phyloP scores from a whole-genome alignment of 2,329 filamentous ascomycete species.

The Aspergillus uvarum region DNA sequence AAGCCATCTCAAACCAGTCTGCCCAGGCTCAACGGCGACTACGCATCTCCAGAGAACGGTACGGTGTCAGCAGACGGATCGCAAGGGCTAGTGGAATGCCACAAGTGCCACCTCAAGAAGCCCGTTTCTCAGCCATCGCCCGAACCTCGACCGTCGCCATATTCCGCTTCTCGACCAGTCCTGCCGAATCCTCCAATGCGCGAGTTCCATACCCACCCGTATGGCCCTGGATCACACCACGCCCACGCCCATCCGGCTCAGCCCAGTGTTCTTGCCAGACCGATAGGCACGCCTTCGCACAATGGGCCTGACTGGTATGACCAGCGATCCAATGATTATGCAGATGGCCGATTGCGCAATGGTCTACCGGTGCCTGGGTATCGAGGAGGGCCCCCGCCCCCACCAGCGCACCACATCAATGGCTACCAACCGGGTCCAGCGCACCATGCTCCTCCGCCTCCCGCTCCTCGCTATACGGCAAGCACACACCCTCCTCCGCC shows the following conservation, averaged over 20 bases:
- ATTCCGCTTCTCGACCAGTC: slow-evolving; percentile 35
- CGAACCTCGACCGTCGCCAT: slow-evolving; percentile 37
- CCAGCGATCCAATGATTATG: slow-evolving; percentile 33
- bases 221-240: slow-evolving; percentile 32
- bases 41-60: slow-evolving; percentile 17
- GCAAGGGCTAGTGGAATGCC: slow-evolving; percentile 64
- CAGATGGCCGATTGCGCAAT: slow-evolving; percentile 33
- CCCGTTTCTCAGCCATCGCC: slow-evolving; percentile 31
- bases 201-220: slow-evolving; percentile 32
- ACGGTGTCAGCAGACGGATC: slow-evolving; percentile 19
- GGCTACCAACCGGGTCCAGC: slow-evolving; percentile 40
- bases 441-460: slow-evolving; percentile 30
- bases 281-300: slow-evolving; percentile 31
- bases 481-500: slow-evolving; percentile 35
- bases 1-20: slow-evolving; percentile 27
- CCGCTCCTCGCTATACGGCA: slow-evolving; percentile 34
- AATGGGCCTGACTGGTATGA: slow-evolving; percentile 36
- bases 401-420: slow-evolving; percentile 54
- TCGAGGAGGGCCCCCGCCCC: slow-evolving; percentile 48
- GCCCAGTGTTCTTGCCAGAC: slow-evolving; percentile 28
- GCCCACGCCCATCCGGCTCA: slow-evolving; percentile 29
- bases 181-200: slow-evolving; percentile 34
- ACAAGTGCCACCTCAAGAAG: slow-evolving; percentile 65
- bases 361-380: slow-evolving; percentile 35
- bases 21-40: slow-evolving; percentile 32